phyloP scores from a whole-genome alignment of 768 basidiomycete species.

The Candolleomyces aberdarensis region DNA sequence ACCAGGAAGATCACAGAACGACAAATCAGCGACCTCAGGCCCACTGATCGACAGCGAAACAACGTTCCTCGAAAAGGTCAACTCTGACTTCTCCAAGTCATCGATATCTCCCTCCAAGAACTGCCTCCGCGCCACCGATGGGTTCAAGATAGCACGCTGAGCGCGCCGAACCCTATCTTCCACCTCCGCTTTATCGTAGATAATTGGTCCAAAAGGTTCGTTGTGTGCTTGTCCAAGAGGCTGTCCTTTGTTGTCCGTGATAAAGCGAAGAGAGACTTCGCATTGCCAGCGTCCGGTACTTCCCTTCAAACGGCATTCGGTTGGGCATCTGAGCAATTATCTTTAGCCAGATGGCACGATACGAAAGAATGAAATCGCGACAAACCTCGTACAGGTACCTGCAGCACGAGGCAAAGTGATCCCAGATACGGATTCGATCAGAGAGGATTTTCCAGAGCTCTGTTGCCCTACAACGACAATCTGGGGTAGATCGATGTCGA shows the following conservation, averaged over 20 bases:
- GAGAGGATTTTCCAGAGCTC: slow-evolving; percentile 61
- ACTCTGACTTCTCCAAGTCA: slow-evolving; percentile 14
- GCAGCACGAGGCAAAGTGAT: slow-evolving; percentile 29
- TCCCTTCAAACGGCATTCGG: slow-evolving; percentile 50
- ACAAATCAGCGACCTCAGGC: slow-evolving; percentile 56
- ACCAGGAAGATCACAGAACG: slow-evolving; percentile 65
- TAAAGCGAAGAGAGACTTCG: slow-evolving; percentile 44
- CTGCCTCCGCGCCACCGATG: slow-evolving; percentile 25
- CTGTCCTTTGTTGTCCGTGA: slow-evolving; percentile 35
- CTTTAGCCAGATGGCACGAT: neutral
- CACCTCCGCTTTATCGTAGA: slow-evolving; percentile 49
- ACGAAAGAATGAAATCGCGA: neutral
- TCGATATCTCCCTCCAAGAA: slow-evolving; percentile 38
- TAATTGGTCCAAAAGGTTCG: slow-evolving; percentile 43
- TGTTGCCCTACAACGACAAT: slow-evolving; percentile 72
- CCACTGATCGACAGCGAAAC: slow-evolving; percentile 61
- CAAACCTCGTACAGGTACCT: slow-evolving; percentile 64
- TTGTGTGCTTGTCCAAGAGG: slow-evolving; percentile 36
- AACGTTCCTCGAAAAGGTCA: slow-evolving; percentile 53
- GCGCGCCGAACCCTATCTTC: slow-evolving; percentile 68
- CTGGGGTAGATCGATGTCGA: slow-evolving; percentile 69
- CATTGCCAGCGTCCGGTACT: slow-evolving; percentile 47
- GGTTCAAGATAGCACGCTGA: slow-evolving; percentile 65
- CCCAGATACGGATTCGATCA: slow-evolving; percentile 63
- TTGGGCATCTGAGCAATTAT: slow-evolving; percentile 42